Conservation (phyloP, 441 rosid species). For the Corymbia citriodora region DNA sequence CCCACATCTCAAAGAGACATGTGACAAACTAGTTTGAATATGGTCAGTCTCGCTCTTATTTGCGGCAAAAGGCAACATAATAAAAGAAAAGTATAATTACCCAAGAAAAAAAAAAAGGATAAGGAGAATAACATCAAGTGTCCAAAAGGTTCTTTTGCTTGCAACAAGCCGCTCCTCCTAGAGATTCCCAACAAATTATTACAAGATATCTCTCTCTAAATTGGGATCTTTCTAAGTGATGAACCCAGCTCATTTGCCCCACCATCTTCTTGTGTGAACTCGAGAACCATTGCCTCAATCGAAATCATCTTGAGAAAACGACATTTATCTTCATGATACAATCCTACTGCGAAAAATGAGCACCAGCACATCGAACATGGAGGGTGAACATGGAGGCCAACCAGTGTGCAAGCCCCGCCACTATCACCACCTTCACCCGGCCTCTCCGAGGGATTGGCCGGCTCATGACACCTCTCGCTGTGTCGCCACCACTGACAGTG, state of each 20-base stretch:
- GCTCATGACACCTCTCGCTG: not conserved
- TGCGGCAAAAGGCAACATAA: not conserved
- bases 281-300: not conserved
- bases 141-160: not conserved
- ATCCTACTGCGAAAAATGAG: not conserved
- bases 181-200: not conserved
- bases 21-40: not conserved
- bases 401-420: constrained; percentile 34
- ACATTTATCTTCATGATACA: not conserved
- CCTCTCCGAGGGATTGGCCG: constrained; percentile 40
- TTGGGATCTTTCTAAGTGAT: not conserved
- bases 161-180: not conserved
- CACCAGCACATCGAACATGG: not conserved
- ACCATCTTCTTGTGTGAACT: not conserved
- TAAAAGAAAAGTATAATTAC: not conserved
- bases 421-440: constrained; percentile 52
- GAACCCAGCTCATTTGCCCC: not conserved
- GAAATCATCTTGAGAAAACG: not conserved
- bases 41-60: not conserved
- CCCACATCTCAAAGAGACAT: not conserved
- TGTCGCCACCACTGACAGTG: not conserved
- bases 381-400: constrained; percentile 42
- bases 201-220: not conserved
- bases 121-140: not conserved
- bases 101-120: not conserved